These are phyloP conservation scores for sweet orange (Citrus sinensis) DNA, from an alignment of 345 rosid species.

Conservation along the genomic window DNA sequence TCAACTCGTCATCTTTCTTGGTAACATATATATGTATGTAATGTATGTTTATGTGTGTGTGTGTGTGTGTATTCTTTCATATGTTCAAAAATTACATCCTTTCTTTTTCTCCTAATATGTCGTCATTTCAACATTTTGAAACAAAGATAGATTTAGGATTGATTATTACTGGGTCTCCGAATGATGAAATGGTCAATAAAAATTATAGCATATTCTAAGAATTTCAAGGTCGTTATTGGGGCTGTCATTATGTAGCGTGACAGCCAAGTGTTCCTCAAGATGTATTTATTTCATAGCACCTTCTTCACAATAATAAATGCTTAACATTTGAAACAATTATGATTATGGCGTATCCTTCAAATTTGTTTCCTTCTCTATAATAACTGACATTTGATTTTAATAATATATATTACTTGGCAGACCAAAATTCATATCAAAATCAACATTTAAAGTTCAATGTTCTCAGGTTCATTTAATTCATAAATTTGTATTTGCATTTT, in stretches of 20 bases:
- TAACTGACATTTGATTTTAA: conserved; percentile 4
- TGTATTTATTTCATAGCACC: conserved; percentile 12
- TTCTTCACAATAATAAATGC: conserved; percentile 32
- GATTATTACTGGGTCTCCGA: no score
- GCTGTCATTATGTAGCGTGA: conserved; percentile 18
- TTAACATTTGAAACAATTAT: conserved; percentile 13
- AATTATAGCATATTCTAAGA: conserved; percentile 8
- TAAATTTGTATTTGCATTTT: background rate
- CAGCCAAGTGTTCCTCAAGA: background rate
- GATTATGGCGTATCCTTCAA: conserved; percentile 12
- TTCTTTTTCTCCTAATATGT: background rate
- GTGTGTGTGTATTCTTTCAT: no score
- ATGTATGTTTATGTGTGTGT: no score
- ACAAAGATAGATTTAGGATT: background rate
- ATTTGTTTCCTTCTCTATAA: conserved; percentile 11
- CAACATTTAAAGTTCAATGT: conserved; percentile 4
- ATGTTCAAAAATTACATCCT: background rate
- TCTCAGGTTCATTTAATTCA: conserved; percentile 15
- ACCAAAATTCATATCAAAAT: conserved; percentile 15
- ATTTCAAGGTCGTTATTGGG: conserved; percentile 1
- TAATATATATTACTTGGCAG: background rate
- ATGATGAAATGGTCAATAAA: background rate
- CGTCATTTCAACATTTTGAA: conserved; percentile 4
- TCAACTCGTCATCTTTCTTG: no score
- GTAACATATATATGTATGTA: no score